Conservation (phyloP, 345 rosid species). For the Sisymbrium altissimum region DNA sequence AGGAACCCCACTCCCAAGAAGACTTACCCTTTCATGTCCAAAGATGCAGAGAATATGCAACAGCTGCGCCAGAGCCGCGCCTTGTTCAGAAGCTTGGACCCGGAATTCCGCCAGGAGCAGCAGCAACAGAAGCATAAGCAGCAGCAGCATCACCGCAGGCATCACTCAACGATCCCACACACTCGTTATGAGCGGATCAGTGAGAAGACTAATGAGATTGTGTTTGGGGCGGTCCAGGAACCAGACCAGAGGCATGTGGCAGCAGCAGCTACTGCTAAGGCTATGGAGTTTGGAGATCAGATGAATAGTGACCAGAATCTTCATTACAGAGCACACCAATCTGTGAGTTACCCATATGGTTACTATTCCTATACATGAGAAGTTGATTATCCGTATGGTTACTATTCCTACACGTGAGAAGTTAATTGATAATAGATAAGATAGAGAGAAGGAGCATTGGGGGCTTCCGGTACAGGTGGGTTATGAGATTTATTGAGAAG, state of each 20-base stretch:
- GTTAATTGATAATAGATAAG: slow-evolving; percentile 22
- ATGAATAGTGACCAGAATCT: slow-evolving; percentile 43
- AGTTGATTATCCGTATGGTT: slow-evolving; percentile 55
- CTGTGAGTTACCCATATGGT: slow-evolving; percentile 58
- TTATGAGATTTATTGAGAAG: neutral
- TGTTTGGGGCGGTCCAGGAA: slow-evolving; percentile 75
- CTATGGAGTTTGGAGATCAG: slow-evolving; percentile 46
- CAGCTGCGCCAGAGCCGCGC: slow-evolving; percentile 77
- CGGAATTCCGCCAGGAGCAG: slow-evolving; percentile 46
- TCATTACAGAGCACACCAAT: slow-evolving; percentile 41
- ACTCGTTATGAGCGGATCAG: slow-evolving; percentile 61
- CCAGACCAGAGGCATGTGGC: slow-evolving; percentile 42
- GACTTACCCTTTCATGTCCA: slow-evolving; percentile 89
- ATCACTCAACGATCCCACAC: slow-evolving; percentile 57
- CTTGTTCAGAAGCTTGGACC: slow-evolving; percentile 63
- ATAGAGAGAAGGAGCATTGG: neutral
- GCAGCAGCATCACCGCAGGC: slow-evolving; percentile 55
- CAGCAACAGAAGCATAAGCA: slow-evolving; percentile 43
- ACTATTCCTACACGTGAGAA: slow-evolving; percentile 38
- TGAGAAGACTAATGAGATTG: slow-evolving; percentile 66
- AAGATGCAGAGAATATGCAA: slow-evolving; percentile 78
- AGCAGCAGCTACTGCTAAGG: slow-evolving; percentile 46
- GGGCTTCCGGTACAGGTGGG: slow-evolving; percentile 8
- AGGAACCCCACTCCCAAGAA: slow-evolving; percentile 77
- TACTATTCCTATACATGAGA: slow-evolving; percentile 39